Conservation (phyloP, 805 yeast species). For the Suhomyces sp. region DNA sequence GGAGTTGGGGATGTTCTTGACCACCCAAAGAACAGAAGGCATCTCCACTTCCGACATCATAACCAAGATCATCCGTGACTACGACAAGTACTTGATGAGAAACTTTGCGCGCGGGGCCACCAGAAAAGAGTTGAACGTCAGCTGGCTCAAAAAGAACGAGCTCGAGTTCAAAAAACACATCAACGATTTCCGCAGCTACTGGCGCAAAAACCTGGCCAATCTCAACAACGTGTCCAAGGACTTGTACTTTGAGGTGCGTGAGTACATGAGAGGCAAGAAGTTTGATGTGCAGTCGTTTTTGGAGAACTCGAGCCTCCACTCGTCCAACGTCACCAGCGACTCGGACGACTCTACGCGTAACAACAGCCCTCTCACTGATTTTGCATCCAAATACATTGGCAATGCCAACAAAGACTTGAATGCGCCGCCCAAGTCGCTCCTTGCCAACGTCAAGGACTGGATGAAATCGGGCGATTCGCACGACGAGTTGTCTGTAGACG, state of each 20-base stretch:
- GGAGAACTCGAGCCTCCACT: constrained; percentile 18
- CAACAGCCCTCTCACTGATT: constrained; percentile 60
- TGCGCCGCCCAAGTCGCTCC: constrained; percentile 25
- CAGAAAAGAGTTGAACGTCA: constrained; percentile 90
- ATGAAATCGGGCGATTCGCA: constrained; percentile 32
- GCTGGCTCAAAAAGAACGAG: constrained; percentile 97
- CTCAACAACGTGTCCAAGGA: constrained; percentile 75
- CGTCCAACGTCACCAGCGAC: constrained; percentile 19
- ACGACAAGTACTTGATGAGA: constrained; percentile 94
- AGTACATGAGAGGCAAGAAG: constrained; percentile 55
- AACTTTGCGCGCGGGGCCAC: constrained; percentile 98
- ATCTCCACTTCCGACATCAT: constrained; percentile 94
- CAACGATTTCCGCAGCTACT: constrained; percentile 79
- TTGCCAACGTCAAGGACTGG: constrained; percentile 44
- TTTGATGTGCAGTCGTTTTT: constrained; percentile 25
- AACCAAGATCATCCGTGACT: constrained; percentile 90
- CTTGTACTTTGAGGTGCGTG: constrained; percentile 80
- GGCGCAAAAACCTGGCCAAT: constrained; percentile 70
- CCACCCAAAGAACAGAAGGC: constrained; percentile 96
- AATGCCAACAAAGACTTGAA: constrained; percentile 44
- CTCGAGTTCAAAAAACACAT: constrained; percentile 90
- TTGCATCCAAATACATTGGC: constrained; percentile 62
- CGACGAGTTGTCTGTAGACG: constrained; percentile 28
- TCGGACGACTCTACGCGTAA: constrained; percentile 29
- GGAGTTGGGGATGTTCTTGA: constrained; percentile 82